phyloP scores from a whole-genome alignment of 2,329 filamentous ascomycete genomes.

The Claviceps cyperi region DNA sequence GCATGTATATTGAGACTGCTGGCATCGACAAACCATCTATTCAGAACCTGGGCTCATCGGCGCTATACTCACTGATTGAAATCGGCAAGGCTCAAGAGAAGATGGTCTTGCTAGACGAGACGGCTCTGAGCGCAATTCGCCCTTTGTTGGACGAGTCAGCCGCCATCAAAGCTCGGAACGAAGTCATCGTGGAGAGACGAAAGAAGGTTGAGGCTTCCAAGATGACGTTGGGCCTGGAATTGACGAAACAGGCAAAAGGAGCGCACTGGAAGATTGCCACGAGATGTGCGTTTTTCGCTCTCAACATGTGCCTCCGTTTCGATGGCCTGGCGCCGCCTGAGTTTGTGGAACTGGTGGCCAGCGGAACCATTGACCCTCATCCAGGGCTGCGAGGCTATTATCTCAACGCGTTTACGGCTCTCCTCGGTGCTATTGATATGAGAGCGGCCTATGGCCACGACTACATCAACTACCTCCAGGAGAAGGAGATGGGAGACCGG shows the following conservation, averaged over 20 bases:
- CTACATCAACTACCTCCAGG: slow-evolving; percentile 73
- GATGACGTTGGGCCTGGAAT: slow-evolving; percentile 60
- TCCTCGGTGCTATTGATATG: slow-evolving; percentile 79
- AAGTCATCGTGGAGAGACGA: slow-evolving; percentile 62
- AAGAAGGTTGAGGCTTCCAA: slow-evolving; percentile 73
- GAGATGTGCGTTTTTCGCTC: slow-evolving; percentile 76
- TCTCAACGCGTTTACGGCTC: slow-evolving; percentile 56
- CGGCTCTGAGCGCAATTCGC: slow-evolving; percentile 55
- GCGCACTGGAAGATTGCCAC: slow-evolving; percentile 96
- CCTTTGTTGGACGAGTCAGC: slow-evolving; percentile 49
- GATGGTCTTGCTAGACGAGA: slow-evolving; percentile 67
- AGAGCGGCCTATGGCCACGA: slow-evolving; percentile 74
- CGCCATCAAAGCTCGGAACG: slow-evolving; percentile 44
- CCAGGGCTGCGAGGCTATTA: slow-evolving; percentile 73
- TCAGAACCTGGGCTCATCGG: slow-evolving; percentile 70
- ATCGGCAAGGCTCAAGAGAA: slow-evolving; percentile 81
- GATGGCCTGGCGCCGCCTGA: slow-evolving; percentile 69
- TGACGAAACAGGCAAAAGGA: slow-evolving; percentile 60
- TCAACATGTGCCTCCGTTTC: slow-evolving; percentile 84
- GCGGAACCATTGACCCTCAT: slow-evolving; percentile 79
- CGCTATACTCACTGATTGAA: slow-evolving; percentile 75
- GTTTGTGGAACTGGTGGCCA: slow-evolving; percentile 69
- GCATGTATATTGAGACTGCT: slow-evolving; percentile 77
- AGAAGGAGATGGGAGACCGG: slow-evolving; percentile 55
- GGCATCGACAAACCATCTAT: slow-evolving; percentile 89